Conservation (phyloP, 352 stramenopile genomes). For the Pythium inflatum region DNA sequence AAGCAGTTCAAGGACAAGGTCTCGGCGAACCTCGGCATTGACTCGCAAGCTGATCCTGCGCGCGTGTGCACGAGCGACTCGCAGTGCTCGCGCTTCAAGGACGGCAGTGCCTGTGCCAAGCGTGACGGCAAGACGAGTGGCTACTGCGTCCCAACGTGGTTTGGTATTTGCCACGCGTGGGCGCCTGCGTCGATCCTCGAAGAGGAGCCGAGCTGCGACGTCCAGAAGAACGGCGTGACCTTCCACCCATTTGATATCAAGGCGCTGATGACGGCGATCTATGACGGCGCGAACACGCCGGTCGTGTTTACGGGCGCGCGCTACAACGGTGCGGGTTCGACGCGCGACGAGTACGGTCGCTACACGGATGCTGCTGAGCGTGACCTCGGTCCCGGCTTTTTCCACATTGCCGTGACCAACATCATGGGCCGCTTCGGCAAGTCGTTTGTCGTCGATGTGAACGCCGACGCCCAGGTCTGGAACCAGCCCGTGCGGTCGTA, state of each 20-base stretch:
- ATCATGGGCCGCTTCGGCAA: constrained; percentile 45
- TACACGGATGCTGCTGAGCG: constrained; percentile 42
- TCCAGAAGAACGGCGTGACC: constrained; percentile 46
- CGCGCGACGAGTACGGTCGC: constrained; percentile 49
- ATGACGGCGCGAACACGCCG: constrained; percentile 32
- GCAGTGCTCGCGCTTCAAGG: constrained; percentile 3
- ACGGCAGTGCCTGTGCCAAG: constrained; percentile 5
- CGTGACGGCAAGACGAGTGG: not conserved
- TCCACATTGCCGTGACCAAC: constrained; percentile 38
- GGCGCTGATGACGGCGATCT: constrained; percentile 26
- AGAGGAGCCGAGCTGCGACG: constrained; percentile 7
- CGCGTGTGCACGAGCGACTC: constrained; percentile 8
- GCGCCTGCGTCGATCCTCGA: constrained; percentile 13
- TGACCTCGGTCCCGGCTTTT: constrained; percentile 54
- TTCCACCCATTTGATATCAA: constrained; percentile 35
- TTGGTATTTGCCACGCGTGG: constrained; percentile 24
- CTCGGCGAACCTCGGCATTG: constrained; percentile 15
- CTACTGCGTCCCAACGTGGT: constrained; percentile 12
- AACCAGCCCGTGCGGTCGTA: constrained; percentile 63
- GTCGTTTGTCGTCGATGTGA: constrained; percentile 49
- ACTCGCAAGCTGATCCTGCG: not conserved
- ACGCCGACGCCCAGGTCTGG: constrained; percentile 47
- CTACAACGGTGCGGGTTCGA: constrained; percentile 35
- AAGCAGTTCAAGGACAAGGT: constrained; percentile 33
- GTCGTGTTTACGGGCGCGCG: constrained; percentile 50